These are phyloP conservation scores for Podaxis sp. DNA, from an alignment of 768 basidiomycete species.

Conservation along the genomic window DNA sequence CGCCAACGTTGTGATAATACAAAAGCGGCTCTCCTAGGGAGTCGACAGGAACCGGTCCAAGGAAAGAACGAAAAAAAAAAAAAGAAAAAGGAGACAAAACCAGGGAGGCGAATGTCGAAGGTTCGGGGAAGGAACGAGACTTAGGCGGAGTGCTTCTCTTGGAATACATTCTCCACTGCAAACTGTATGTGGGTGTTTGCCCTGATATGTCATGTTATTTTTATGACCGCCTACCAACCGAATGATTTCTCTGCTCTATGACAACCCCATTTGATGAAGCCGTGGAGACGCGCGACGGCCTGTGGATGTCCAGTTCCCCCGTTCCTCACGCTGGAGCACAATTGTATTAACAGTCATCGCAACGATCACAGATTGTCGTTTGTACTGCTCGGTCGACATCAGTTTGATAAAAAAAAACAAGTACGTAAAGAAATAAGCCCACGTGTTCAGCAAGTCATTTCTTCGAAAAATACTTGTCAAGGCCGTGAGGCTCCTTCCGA, in stretches of 20 bases:
- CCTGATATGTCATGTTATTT: constrained; percentile 3
- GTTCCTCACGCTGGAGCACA: background rate
- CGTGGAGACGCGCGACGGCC: background rate
- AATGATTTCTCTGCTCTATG: background rate
- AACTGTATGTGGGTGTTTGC: constrained; percentile 12
- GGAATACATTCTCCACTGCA: background rate
- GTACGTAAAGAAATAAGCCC: background rate
- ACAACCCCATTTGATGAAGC: constrained; percentile 11
- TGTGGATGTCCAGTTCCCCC: background rate
- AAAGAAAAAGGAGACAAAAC: constrained; percentile 16
- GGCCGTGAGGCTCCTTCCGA: constrained; percentile 32
- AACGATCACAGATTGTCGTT: background rate
- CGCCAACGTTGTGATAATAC: constrained; percentile 28
- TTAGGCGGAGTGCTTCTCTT: background rate
- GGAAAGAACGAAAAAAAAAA: constrained; percentile 24
- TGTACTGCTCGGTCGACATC: background rate
- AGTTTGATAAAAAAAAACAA: background rate
- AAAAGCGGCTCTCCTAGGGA: constrained; percentile 28
- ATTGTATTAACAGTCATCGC: constrained; percentile 2
- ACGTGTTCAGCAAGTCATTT: constrained; percentile 23
- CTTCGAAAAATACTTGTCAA: constrained; percentile 40
- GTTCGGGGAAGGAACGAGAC: constrained; percentile 10
- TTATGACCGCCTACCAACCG: constrained; percentile 2
- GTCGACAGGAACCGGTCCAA: constrained; percentile 34
- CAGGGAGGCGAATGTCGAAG: constrained; percentile 15